Evolutionary conservation across 306 rosid genomes (phyloP).

Genomic region (Pyrus bretschneideri): DNA sequence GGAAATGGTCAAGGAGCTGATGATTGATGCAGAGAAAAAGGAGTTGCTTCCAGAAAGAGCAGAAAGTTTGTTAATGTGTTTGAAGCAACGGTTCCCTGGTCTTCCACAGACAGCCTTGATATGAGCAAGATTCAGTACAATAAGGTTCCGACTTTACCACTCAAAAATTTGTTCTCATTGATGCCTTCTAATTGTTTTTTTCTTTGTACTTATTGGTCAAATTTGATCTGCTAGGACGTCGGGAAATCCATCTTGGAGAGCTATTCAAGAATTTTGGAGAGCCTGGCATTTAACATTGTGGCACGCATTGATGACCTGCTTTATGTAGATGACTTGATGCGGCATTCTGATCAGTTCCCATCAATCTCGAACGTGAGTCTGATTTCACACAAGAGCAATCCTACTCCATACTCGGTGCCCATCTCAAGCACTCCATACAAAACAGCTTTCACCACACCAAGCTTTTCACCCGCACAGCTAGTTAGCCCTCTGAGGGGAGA

Average conservation of each 20-base stretch:
- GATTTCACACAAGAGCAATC: conserved; percentile 49
- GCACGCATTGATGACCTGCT: conserved; percentile 91
- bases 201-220: not conserved
- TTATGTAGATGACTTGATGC: conserved; percentile 76
- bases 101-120: conserved; percentile 90
- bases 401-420: conserved; percentile 48
- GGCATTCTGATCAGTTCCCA: conserved; percentile 54
- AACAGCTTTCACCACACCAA: conserved; percentile 66
- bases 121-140: conserved; percentile 93
- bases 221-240: conserved; percentile 50
- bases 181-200: not conserved
- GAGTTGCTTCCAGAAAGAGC: conserved; percentile 89
- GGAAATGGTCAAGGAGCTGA: conserved; percentile 95
- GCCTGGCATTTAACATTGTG: conserved; percentile 74
- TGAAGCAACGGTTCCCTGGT: conserved; percentile 87
- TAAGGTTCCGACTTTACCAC: conserved; percentile 43
- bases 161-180: not conserved
- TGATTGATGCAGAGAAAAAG: conserved; percentile 80
- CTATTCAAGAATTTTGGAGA: conserved; percentile 86
- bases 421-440: conserved; percentile 65
- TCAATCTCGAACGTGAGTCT: conserved; percentile 61
- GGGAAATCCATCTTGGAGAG: conserved; percentile 93
- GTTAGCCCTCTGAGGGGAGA: conserved; percentile 47
- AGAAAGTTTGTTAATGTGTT: conserved; percentile 67
- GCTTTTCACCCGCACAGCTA: conserved; percentile 53